Evolutionary conservation across 2,329 filamentous ascomycete species (phyloP).

Genomic region (Trichoderma afroharzianum): DNA sequence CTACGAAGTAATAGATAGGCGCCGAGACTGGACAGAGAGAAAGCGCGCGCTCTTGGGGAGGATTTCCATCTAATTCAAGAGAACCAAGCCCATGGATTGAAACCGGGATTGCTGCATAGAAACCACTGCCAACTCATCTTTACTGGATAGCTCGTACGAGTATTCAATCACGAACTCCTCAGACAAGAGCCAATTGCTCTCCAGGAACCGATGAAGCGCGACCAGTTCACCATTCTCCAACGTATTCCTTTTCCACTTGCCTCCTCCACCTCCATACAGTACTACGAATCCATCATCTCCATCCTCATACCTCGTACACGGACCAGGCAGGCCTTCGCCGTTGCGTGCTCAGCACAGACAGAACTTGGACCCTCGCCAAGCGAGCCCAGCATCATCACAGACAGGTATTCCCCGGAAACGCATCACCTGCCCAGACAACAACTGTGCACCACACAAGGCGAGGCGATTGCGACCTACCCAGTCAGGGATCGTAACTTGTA

Average conservation of each 20-base stretch:
- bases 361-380: not conserved
- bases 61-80: not conserved
- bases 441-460: not conserved
- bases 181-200: not conserved
- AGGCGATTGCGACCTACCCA: constrained; percentile 13
- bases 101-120: not conserved
- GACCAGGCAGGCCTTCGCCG: not conserved
- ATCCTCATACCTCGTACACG: not conserved
- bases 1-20: not conserved
- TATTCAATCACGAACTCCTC: not conserved
- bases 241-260: not conserved
- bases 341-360: not conserved
- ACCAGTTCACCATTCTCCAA: not conserved
- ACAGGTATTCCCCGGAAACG: constrained; percentile 8
- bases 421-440: constrained; percentile 9
- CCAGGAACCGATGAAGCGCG: not conserved
- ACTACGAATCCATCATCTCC: not conserved
- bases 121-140: not conserved
- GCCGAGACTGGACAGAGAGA: not conserved
- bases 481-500: constrained; percentile 1
- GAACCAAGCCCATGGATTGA: not conserved
- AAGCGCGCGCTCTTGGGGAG: not conserved
- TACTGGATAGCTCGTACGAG: not conserved
- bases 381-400: not conserved
- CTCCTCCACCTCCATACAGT: not conserved